Conservation (phyloP, 164 flowering plant genomes). For the Umbellularia californica region DNA sequence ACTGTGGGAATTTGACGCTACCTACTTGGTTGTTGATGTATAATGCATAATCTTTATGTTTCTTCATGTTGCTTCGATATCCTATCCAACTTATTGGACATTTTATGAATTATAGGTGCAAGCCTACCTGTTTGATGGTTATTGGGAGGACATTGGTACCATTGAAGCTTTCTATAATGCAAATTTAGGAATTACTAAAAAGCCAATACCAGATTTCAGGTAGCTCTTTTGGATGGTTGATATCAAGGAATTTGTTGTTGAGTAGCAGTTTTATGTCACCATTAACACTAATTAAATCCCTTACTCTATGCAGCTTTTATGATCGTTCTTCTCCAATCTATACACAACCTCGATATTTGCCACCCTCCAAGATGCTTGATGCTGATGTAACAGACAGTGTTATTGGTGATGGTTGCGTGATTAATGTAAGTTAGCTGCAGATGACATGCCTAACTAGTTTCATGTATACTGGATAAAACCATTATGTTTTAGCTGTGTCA, state of each 20-base stretch:
- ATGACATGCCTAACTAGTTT: too few relatives aligned
- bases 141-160: constrained; percentile 98
- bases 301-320: constrained; percentile 60
- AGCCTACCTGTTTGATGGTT: constrained; percentile 94
- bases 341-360: constrained; percentile 85
- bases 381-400: constrained; percentile 94
- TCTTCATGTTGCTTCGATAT: too few relatives aligned
- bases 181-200: constrained; percentile 87
- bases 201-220: constrained; percentile 94
- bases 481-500: too few relatives aligned
- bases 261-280: neutral
- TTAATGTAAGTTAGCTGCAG: constrained; percentile 46
- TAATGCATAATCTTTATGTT: too few relatives aligned
- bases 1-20: too few relatives aligned
- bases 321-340: constrained; percentile 95
- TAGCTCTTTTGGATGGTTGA: constrained; percentile 13
- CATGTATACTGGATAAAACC: too few relatives aligned
- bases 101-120: constrained; percentile 50
- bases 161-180: constrained; percentile 97
- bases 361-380: constrained; percentile 93
- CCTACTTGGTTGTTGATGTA: too few relatives aligned
- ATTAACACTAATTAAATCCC: neutral
- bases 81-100: neutral
- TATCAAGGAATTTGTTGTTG: neutral
- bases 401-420: constrained; percentile 94